These are phyloP conservation scores for Komagataella populi DNA, from an alignment of 805 yeast genomes.

Conservation along the genomic window DNA sequence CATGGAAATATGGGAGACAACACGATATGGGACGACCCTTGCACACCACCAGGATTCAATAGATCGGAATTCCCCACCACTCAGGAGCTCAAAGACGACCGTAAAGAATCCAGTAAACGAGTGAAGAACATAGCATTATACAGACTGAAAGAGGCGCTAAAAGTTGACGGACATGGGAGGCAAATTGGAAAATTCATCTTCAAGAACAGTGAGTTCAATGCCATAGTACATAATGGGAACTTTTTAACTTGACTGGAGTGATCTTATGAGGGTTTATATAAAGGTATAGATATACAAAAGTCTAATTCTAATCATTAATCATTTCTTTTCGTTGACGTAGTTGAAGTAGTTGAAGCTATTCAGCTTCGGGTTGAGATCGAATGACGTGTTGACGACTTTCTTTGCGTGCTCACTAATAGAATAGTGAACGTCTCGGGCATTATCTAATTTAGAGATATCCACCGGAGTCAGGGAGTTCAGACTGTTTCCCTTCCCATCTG, in stretches of 20 bases:
- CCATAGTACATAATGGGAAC: constrained; percentile 16
- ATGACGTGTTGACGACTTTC: constrained; percentile 15
- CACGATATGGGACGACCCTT: constrained; percentile 17
- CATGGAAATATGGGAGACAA: constrained; percentile 7
- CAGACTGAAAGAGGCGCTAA: constrained; percentile 28
- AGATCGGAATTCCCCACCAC: constrained; percentile 46
- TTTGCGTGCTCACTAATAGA: constrained; percentile 16
- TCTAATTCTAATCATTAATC: background rate
- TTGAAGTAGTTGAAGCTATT: constrained; percentile 13
- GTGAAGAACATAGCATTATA: constrained; percentile 25
- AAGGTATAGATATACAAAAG: background rate
- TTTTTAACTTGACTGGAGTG: constrained; percentile 6
- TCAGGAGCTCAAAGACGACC: constrained; percentile 30
- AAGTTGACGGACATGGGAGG: constrained; percentile 5
- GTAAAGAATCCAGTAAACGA: constrained; percentile 11
- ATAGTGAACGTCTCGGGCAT: constrained; percentile 9
- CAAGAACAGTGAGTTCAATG: constrained; percentile 25
- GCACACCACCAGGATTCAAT: constrained; percentile 44
- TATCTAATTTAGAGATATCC: constrained; percentile 5
- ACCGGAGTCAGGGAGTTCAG: constrained; percentile 12
- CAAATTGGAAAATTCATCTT: constrained; percentile 31
- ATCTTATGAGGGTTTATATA: background rate
- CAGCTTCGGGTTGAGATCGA: constrained; percentile 17
- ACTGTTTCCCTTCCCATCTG: constrained; percentile 13
- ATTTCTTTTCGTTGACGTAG: constrained; percentile 10